Conservation (phyloP, 2,329 filamentous ascomycete species). For the Rugonectria rugulosa region DNA sequence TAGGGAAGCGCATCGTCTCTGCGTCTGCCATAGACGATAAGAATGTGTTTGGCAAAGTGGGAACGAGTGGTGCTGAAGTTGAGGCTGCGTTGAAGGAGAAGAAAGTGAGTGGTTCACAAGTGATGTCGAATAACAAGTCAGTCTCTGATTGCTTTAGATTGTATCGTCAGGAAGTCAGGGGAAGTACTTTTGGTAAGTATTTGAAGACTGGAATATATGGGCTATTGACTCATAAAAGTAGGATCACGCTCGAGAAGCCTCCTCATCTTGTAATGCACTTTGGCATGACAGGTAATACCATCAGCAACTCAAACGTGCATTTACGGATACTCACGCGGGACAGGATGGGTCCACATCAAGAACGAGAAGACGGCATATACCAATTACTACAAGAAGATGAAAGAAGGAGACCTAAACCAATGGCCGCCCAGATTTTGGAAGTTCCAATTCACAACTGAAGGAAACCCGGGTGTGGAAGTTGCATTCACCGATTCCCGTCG, state of each 20-base stretch:
- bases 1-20: constrained; percentile 78
- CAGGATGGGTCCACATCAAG: constrained; percentile 87
- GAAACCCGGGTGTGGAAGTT: constrained; percentile 61
- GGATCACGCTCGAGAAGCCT: constrained; percentile 69
- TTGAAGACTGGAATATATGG: background rate
- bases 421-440: constrained; percentile 96
- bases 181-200: constrained; percentile 87
- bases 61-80: constrained; percentile 79
- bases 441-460: constrained; percentile 75
- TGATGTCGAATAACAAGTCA: background rate
- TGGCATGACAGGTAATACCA: constrained; percentile 67
- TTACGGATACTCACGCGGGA: background rate
- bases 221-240: constrained; percentile 23
- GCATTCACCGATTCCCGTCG: constrained; percentile 88
- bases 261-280: constrained; percentile 92
- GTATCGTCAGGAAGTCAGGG: constrained; percentile 81
- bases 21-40: constrained; percentile 79
- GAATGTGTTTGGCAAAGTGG: constrained; percentile 90
- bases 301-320: background rate
- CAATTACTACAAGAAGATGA: constrained; percentile 80
- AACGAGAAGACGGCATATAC: constrained; percentile 80
- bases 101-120: constrained; percentile 51
- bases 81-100: constrained; percentile 77
- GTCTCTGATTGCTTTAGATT: constrained; percentile 48
- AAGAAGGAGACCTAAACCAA: constrained; percentile 60